Evolutionary conservation across 805 yeast species (phyloP), one percentile per base, ranked within the genome.

Genomic region (Brettanomyces anomalus): DNA sequence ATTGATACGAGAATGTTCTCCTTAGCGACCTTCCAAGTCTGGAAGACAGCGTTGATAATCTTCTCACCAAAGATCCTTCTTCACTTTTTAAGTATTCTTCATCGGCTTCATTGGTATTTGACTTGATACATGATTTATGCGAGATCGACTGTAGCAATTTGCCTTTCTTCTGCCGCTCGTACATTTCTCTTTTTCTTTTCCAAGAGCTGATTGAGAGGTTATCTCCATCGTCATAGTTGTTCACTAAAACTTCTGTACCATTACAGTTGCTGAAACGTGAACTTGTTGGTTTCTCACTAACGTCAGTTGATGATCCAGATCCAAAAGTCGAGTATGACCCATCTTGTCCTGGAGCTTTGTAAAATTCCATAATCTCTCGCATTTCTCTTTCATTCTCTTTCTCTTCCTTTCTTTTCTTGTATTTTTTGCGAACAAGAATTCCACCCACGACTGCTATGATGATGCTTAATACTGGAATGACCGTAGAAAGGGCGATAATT

Each of bases 151-250:
- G 45, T 11, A 41, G 30, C 3, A 41, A 19, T 13, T 17, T 10
- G 32, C 21, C 34, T 33, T 34, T 38, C 21, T 40, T 43, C 33
- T 49, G 49, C 18, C 44, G 52, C 42, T 52, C 77, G 47, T 62
- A 74, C 43, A 68, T 68, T 42, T 69, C 70, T 47, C 79, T 56
- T 52, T 75, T 75, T 24, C 67, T 61, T 36, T 68, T 66, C 79
- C 79, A 75, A 18, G 77, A 71, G 45, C 68, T 70, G 19, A 76
- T 68, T 4, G 79, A 73, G 8, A 69, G 58, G 21, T 62, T 71
- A 40, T 72, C 80, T 28, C 55, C 61, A 43, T 62, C 64, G 26
- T 56, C 64, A 41, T 49, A 61, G 43, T 60, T 48, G 36, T 61
- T 61, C 19, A 59, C 50, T 42, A 51, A 43, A 18, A 56, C 56